These are phyloP conservation scores for Talaromyces albobiverticillius DNA, from an alignment of 2,329 filamentous ascomycete genomes.

Conservation along the genomic window DNA sequence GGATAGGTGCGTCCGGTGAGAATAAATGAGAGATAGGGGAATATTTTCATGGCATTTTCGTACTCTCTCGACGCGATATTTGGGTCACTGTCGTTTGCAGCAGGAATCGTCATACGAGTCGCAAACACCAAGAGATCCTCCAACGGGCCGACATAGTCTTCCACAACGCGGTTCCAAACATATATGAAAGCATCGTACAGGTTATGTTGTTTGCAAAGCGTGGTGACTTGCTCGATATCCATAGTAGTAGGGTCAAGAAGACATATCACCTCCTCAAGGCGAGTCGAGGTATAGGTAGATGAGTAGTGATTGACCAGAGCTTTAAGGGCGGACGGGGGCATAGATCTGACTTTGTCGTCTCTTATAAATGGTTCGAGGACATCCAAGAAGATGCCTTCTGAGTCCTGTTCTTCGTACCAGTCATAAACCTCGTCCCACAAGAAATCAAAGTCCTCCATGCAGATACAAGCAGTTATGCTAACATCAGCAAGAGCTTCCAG, in stretches of 20 bases:
- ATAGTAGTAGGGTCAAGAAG: slow-evolving; percentile 86
- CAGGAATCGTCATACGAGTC: slow-evolving; percentile 19
- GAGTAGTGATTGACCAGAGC: slow-evolving; percentile 80
- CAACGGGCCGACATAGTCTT: slow-evolving; percentile 86
- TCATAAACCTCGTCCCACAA: slow-evolving; percentile 89
- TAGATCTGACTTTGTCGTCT: slow-evolving; percentile 67
- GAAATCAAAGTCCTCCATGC: slow-evolving; percentile 74
- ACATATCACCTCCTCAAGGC: slow-evolving; percentile 91
- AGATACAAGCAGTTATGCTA: slow-evolving; percentile 79
- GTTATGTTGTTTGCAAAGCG: slow-evolving; percentile 83
- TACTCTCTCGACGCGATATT: slow-evolving; percentile 53
- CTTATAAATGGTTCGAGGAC: slow-evolving; percentile 85
- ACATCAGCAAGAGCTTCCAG: slow-evolving; percentile 76
- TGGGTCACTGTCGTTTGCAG: slow-evolving; percentile 40
- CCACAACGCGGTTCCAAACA: slow-evolving; percentile 89
- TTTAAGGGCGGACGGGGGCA: slow-evolving; percentile 84
- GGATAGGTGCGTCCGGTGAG: slow-evolving; percentile 91
- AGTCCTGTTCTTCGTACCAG: slow-evolving; percentile 76
- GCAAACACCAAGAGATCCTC: slow-evolving; percentile 68
- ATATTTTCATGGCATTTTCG: slow-evolving; percentile 78
- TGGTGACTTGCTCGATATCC: slow-evolving; percentile 90
- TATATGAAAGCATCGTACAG: slow-evolving; percentile 95
- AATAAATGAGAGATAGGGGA: slow-evolving; percentile 89
- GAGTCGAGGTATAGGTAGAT: slow-evolving; percentile 67
- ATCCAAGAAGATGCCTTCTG: slow-evolving; percentile 77